phyloP scores from a whole-genome alignment of 345 rosid genomes.

The Mallotus nudiflorus region DNA sequence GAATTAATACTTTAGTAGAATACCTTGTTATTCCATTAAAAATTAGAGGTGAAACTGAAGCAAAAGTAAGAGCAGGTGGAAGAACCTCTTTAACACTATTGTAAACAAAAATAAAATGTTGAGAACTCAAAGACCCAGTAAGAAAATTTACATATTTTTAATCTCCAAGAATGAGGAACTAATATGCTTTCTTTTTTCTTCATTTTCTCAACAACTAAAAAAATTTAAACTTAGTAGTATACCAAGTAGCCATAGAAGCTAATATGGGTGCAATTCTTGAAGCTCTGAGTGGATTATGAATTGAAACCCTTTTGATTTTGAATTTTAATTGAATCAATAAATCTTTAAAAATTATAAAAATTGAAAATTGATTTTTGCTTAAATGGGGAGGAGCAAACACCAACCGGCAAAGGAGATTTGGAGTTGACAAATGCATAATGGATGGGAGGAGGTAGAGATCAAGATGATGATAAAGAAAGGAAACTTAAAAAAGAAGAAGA shows the following conservation, averaged over 20 bases:
- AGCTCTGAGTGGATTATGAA: not conserved
- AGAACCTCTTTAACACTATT: constrained; percentile 48
- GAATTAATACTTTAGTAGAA: not conserved
- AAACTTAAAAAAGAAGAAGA: too few species aligned
- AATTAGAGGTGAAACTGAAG: constrained; percentile 61
- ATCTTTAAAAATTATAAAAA: too few species aligned
- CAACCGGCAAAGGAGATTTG: too few species aligned
- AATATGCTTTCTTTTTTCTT: not conserved
- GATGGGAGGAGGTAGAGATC: too few species aligned
- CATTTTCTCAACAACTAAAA: constrained; percentile 1
- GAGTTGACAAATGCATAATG: too few species aligned
- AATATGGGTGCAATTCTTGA: constrained; percentile 11
- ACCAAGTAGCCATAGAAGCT: constrained; percentile 32
- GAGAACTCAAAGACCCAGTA: not conserved
- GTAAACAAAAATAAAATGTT: not conserved
- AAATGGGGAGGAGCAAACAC: too few species aligned
- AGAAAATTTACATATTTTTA: not conserved
- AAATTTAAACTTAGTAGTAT: not conserved
- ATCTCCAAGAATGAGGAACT: too few species aligned
- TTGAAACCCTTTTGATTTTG: constrained; percentile 12
- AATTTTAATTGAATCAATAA: constrained; percentile 13
- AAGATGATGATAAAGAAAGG: too few species aligned
- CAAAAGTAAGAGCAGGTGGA: constrained; percentile 61
- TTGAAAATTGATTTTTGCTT: too few species aligned
- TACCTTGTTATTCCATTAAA: constrained; percentile 86